Base-by-base conservation (phyloP, 805 yeast genomes). In the Kodamaea lidongshanica region DNA sequence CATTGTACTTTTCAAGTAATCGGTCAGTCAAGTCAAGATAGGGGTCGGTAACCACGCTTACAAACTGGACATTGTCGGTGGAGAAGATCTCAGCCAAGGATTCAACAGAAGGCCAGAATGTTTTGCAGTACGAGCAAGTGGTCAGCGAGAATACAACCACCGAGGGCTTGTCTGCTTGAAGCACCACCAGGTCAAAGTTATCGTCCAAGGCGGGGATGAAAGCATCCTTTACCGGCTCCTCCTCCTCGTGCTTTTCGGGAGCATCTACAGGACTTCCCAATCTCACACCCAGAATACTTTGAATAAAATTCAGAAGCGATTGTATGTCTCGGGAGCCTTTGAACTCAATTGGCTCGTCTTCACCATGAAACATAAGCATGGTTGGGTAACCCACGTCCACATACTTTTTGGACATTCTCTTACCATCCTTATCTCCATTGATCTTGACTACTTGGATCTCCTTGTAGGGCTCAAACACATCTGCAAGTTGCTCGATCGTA, bases 361-460 rank as follows among this genome's bases (percentile, higher is more conserved):
- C 57, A 11, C 72, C 70, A 20, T 77, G 74, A 43, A 81, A 72
- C 38, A 79, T 54, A 41, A 66, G 65, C 32, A 84, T 49, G 22
- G 78, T 72, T 4, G 95, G 95, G 46, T 63, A 83, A 9, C 83
- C 82, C 20, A 71, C 58, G 23, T 74, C 52, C n/a, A 65, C 64
- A 50, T 65, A 76, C 43, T 66, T 61, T 34, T 61, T 62, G 16
- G 72, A 62, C 53, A 72, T 58, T 35, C 62, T 59, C 27, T 66
- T 65, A 38, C 79, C 67, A 30, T 59, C 64, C 33, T 53, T 44
- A 30, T 79, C 85, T 2, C 79, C 85, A 48, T 79, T 75, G 28
- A 77, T 65, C 42, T 74, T 72, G 10, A 69, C 64, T 25, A 75
- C 57, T 40, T 70, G 72, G 15, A 75, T 51, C 12, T 55, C 52